These are phyloP conservation scores for Hypoxylon rubiginosum DNA, from an alignment of 2,329 filamentous ascomycete genomes.

Conservation along the genomic window DNA sequence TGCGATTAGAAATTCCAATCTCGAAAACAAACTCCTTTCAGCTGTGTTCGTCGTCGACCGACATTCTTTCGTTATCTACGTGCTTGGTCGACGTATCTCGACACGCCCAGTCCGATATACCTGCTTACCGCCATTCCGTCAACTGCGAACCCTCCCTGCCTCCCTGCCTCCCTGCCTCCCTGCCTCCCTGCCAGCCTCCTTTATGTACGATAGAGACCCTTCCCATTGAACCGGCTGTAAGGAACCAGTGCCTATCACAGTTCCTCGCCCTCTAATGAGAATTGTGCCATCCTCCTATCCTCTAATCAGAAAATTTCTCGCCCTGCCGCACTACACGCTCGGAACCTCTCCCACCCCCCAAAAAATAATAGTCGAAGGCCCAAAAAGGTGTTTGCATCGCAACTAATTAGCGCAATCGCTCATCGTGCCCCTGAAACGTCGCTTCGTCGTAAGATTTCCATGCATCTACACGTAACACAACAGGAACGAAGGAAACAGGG, in stretches of 20 bases:
- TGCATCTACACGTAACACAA: conserved; percentile 17
- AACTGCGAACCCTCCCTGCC: conserved; percentile 18
- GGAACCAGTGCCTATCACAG: conserved; percentile 23
- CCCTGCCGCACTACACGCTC: conserved; percentile 38
- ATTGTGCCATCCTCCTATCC: conserved; percentile 26
- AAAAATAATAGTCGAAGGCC: conserved; percentile 12
- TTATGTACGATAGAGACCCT: conserved; percentile 30
- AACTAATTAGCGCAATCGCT: conserved; percentile 33
- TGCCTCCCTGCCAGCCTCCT: conserved; percentile 15
- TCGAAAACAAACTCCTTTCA: not conserved
- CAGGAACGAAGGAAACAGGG: not conserved
- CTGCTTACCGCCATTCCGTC: not conserved
- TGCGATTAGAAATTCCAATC: not conserved
- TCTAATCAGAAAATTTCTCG: conserved; percentile 23
- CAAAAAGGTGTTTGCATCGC: conserved; percentile 17
- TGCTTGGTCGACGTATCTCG: not conserved
- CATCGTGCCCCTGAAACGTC: conserved; percentile 27
- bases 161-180: conserved; percentile 13
- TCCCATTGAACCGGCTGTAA: conserved; percentile 34
- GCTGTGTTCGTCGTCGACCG: not conserved
- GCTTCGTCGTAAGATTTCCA: conserved; percentile 24
- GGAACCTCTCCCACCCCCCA: conserved; percentile 16
- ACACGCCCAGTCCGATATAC: not conserved
- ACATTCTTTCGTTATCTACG: not conserved
- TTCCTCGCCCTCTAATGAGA: conserved; percentile 25